Evolutionary conservation across 805 yeast species (phyloP).

Genomic region (Metschnikowia koreensis): DNA sequence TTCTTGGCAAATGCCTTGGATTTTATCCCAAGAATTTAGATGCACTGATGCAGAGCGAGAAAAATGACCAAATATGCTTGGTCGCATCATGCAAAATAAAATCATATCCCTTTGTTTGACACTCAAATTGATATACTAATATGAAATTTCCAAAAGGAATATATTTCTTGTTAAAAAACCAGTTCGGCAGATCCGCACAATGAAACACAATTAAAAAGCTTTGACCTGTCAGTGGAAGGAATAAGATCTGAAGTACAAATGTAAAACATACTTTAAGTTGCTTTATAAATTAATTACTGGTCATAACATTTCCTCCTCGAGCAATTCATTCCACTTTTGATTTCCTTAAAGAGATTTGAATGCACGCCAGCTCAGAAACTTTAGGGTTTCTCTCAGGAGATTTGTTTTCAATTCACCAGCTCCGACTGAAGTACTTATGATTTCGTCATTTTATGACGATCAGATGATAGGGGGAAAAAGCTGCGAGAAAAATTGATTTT

Average conservation of each 20-base stretch:
- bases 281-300: too few species aligned
- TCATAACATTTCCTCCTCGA: too few species aligned
- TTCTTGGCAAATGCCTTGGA: slow-evolving; percentile 4
- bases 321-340: too few species aligned
- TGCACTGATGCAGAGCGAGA: not conserved
- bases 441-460: too few species aligned
- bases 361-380: too few species aligned
- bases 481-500: too few species aligned
- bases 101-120: not conserved
- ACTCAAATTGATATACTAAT: not conserved
- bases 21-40: not conserved
- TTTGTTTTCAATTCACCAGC: too few species aligned
- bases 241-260: not conserved
- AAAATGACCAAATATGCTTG: not conserved
- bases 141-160: not conserved
- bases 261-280: not conserved
- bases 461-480: too few species aligned
- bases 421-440: too few species aligned
- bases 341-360: too few species aligned
- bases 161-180: not conserved
- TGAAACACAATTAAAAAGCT: not conserved
- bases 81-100: not conserved
- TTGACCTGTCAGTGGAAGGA: not conserved
- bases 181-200: not conserved
- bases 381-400: too few species aligned